A percentile compares a stretch with the other conserved stretches of the same genome.
Conservation (phyloP, 768 basidiomycete genomes). For the Pisolithus marmoratus region DNA sequence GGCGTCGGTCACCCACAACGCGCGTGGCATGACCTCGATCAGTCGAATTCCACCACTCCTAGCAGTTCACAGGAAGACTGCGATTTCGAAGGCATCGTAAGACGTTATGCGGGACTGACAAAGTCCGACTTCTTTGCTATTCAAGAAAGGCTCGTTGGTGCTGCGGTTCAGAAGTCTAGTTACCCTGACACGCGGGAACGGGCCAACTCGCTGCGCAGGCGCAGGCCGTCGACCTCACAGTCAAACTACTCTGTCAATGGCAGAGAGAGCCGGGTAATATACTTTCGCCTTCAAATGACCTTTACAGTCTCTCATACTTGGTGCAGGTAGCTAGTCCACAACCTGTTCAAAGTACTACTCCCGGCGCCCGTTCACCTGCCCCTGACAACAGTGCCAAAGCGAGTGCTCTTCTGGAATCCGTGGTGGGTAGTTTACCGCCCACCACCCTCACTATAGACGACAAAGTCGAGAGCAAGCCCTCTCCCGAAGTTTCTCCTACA, state of each 20-base stretch:
- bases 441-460: slow-evolving; percentile 20
- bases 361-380: slow-evolving; percentile 26
- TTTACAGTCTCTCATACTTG: slow-evolving; percentile 5
- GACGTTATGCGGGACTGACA: slow-evolving; percentile 59
- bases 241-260: slow-evolving; percentile 62
- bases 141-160: slow-evolving; percentile 70
- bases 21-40: slow-evolving; percentile 64
- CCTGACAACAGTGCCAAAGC: slow-evolving; percentile 54
- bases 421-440: slow-evolving; percentile 48
- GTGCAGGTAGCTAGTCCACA: slow-evolving; percentile 56
- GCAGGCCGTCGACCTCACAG: slow-evolving; percentile 80
- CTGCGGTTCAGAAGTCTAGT: slow-evolving; percentile 50
- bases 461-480: slow-evolving; percentile 20
- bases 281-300: background rate
- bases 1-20: slow-evolving; percentile 40
- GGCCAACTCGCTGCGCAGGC: slow-evolving; percentile 63
- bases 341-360: slow-evolving; percentile 27
- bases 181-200: slow-evolving; percentile 57
- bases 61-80: slow-evolving; percentile 48
- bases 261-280: slow-evolving; percentile 38
- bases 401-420: slow-evolving; percentile 62
- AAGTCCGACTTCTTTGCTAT: slow-evolving; percentile 66
- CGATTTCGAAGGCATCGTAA: slow-evolving; percentile 64
- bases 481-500: slow-evolving; percentile 40
- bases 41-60: slow-evolving; percentile 42